A percentile compares a stretch with the other conserved stretches of the same genome.
phyloP scores from a whole-genome alignment of 495 filamentous ascomycete species.

The Hypoxylon fuscum region DNA sequence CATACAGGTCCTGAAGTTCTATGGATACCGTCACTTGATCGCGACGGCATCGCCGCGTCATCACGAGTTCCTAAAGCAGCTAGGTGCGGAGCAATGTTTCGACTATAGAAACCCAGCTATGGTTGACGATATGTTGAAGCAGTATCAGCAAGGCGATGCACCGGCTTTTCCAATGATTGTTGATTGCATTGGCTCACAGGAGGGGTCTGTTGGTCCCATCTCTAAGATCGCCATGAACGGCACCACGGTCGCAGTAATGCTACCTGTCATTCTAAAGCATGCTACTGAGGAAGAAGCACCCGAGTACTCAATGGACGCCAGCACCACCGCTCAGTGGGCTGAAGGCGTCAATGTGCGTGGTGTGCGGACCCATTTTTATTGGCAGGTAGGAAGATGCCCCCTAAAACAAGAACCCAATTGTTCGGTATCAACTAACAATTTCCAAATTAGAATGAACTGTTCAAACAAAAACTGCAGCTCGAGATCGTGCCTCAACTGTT shows the following conservation, averaged over 20 bases:
- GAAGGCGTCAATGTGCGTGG: conserved; percentile 59
- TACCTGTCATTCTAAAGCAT: conserved; percentile 61
- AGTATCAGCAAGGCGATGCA: conserved; percentile 18
- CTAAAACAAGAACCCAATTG: background rate
- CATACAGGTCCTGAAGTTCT: conserved; percentile 59
- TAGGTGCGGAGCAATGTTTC: conserved; percentile 56
- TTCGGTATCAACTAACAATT: background rate
- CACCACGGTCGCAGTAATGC: conserved; percentile 58
- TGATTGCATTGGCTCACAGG: conserved; percentile 62
- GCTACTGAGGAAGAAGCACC: conserved; percentile 53
- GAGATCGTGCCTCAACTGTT: conserved; percentile 61
- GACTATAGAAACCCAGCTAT: conserved; percentile 57
- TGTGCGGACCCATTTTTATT: conserved; percentile 59
- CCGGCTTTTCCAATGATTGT: conserved; percentile 54
- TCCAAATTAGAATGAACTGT: conserved; percentile 56
- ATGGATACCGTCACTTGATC: conserved; percentile 58
- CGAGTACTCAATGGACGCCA: conserved; percentile 56
- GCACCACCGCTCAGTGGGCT: conserved; percentile 49
- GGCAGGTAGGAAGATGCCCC: conserved; percentile 46
- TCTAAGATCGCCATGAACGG: conserved; percentile 54
- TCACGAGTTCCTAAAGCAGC: conserved; percentile 48
- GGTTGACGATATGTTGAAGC: conserved; percentile 45
- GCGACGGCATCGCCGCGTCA: conserved; percentile 58
- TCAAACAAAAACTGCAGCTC: conserved; percentile 55
- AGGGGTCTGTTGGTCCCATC: conserved; percentile 52